A percentile compares a stretch with the other conserved stretches of the same genome.
Conservation (phyloP, 139 green algal species). For the Auxenochlorella pyrenoidosa region DNA sequence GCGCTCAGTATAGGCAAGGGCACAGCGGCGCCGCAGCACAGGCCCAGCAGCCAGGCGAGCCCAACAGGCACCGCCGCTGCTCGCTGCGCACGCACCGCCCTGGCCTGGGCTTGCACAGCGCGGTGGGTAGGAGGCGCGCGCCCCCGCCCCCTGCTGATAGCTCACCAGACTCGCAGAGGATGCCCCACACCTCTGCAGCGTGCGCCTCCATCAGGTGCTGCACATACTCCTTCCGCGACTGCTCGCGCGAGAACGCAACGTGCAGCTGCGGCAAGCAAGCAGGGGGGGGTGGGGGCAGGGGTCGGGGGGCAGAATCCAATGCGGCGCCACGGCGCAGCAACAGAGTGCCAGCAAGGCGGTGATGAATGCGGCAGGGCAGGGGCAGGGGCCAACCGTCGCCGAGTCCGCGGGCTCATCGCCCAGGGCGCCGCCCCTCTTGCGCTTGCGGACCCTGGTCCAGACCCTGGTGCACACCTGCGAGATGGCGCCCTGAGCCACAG, state of each 20-base stretch:
- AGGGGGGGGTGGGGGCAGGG: background rate
- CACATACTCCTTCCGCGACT: slow-evolving; percentile 84
- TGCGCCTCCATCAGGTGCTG: slow-evolving; percentile 84
- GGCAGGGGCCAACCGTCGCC: too few relatives aligned
- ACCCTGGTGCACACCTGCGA: slow-evolving; percentile 17
- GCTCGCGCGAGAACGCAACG: slow-evolving; percentile 80
- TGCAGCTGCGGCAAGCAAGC: slow-evolving; percentile 55
- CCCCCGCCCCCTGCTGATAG: background rate
- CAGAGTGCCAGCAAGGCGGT: background rate
- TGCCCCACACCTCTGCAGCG: slow-evolving; percentile 50
- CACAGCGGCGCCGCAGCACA: too few relatives aligned
- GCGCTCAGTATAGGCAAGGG: too few relatives aligned
- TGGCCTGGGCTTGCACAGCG: too few relatives aligned
- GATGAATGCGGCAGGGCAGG: too few relatives aligned
- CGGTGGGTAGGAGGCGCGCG: too few relatives aligned
- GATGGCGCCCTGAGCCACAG: slow-evolving; percentile 65
- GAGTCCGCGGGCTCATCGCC: too few relatives aligned
- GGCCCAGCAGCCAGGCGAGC: background rate
- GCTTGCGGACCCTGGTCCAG: too few relatives aligned
- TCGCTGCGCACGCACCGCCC: background rate
- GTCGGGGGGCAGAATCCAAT: background rate
- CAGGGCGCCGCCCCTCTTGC: too few relatives aligned
- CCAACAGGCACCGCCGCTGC: background rate
- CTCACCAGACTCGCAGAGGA: slow-evolving; percentile 9
- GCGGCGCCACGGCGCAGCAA: background rate